Conservation (phyloP, 176 grass and related monocot genomes). For the Cenchrus fungigraminus region DNA sequence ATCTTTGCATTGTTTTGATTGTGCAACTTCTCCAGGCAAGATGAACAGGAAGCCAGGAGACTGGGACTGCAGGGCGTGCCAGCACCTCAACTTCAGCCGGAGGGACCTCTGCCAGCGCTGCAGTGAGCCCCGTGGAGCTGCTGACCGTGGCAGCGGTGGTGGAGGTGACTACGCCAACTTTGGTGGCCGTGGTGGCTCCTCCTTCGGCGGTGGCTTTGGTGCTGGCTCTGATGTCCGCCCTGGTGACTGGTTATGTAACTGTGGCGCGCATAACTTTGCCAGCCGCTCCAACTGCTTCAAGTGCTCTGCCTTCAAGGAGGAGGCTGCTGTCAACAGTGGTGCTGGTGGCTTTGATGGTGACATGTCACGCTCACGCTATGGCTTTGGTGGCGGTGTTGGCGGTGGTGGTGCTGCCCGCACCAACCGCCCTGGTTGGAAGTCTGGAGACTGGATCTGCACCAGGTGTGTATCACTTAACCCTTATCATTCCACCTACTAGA, state of each 20-base stretch:
- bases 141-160: conserved; percentile 55
- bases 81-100: conserved; percentile 99
- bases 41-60: conserved; percentile 99
- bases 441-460: conserved; percentile 96
- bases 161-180: conserved; percentile 73
- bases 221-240: conserved; percentile 86
- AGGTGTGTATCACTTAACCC: conserved; percentile 52
- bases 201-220: conserved; percentile 57
- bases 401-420: conserved; percentile 53
- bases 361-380: conserved; percentile 66
- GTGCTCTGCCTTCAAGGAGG: conserved; percentile 82
- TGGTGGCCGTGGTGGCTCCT: conserved; percentile 64
- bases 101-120: conserved; percentile 87
- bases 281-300: conserved; percentile 98
- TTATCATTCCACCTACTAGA: background rate
- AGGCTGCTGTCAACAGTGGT: conserved; percentile 64
- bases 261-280: conserved; percentile 92
- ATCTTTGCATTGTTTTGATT: conserved; percentile 37
- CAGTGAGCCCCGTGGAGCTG: conserved; percentile 61
- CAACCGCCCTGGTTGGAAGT: conserved; percentile 83
- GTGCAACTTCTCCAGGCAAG: conserved; percentile 46
- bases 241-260: conserved; percentile 94
- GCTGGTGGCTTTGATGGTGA: conserved; percentile 71
- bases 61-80: conserved; percentile 96
- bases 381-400: conserved; percentile 52